Base-by-base conservation (phyloP, 108 stramenopile genomes). In the Cyclostephanos tholiformis region DNA sequence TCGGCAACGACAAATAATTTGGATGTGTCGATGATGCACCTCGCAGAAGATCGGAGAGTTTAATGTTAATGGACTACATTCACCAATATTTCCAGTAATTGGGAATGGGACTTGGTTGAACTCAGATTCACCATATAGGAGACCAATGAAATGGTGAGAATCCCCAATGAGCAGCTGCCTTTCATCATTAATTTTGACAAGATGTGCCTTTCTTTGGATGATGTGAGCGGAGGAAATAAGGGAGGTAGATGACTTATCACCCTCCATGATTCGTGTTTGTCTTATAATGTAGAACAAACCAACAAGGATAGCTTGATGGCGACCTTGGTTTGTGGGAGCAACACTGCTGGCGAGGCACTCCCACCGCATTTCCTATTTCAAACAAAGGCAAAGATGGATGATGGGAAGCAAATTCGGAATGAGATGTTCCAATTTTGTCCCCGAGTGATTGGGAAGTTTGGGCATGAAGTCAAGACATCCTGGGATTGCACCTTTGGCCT, bases 141-240 rank as follows among this genome's bases (percentile, higher is more conserved):
- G 6, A 61, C 17, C 20, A 10, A 17, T 10, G 50, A 10, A 20
- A 51, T 8, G 20, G 20, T 20, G 2, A 20, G 4, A 4, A 51
- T 51, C 20, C 9, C 50, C 4, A 1, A 5, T 5, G 52, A 53
- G 6, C 52, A 53, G 68, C 56, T 56, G 6, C 3, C 1, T 16
- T 29, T 26, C 6, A 50, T 67, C 1, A 14, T 67, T 12, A 67
- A 67, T 27, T 17, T 67, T 46, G 66, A 67, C 14, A 50, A 67
- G 66, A 25, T 50, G 17, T 38, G 27, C 25, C 25, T 67, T 11
- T 50, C 48, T 6, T 27, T 67, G 20, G 66, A 67, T 51, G 66
- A 50, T 23, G 52, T 11, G 30, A n/a, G 32, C 4, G n/a, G n/a
- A n/a, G 32, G 29, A 12, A 14, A 17, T 16, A 17, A 27, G 10